phyloP scores from a whole-genome alignment of 1,284 basidiomycete genomes.

The Fomitopsis schrenkii region DNA sequence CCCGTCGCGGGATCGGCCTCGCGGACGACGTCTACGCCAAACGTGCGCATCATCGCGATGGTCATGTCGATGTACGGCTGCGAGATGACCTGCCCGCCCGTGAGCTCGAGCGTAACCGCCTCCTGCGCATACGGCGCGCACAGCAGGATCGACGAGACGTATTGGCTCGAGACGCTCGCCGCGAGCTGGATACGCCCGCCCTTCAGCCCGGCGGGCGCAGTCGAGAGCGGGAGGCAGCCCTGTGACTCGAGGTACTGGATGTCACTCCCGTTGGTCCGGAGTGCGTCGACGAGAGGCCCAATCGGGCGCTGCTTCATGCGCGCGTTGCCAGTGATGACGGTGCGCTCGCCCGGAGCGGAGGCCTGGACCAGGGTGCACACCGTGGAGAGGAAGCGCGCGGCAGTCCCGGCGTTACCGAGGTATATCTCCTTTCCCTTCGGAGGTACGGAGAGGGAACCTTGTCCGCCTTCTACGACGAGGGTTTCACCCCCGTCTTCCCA shows the following conservation, averaged over 20 bases:
- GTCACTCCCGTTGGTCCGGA: slow-evolving; percentile 76
- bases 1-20: slow-evolving; percentile 63
- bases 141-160: slow-evolving; percentile 94
- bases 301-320: slow-evolving; percentile 98
- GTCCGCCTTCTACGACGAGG: slow-evolving; percentile 87
- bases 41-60: slow-evolving; percentile 96
- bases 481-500: slow-evolving; percentile 97
- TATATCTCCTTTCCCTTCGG: slow-evolving; percentile 84
- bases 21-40: slow-evolving; percentile 80
- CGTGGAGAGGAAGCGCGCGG: slow-evolving; percentile 95
- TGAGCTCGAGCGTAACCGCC: slow-evolving; percentile 84
- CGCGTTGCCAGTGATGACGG: slow-evolving; percentile 93
- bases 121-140: slow-evolving; percentile 92
- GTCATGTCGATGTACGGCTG: slow-evolving; percentile 99
- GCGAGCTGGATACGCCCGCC: slow-evolving; percentile 87
- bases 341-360: slow-evolving; percentile 44
- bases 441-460: slow-evolving; percentile 78
- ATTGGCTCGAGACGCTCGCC: slow-evolving; percentile 96
- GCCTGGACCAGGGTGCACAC: slow-evolving; percentile 84
- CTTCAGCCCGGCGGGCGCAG: slow-evolving; percentile 79
- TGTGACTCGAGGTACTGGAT: slow-evolving; percentile 78
- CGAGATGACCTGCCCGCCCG: slow-evolving; percentile 92
- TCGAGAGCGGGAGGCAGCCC: slow-evolving; percentile 88
- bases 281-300: slow-evolving; percentile 92
- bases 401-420: slow-evolving; percentile 96